Evolutionary conservation across 73 alveolate species (phyloP), one percentile per base, ranked within the genome.

Genomic region (Uronychia setigera): DNA sequence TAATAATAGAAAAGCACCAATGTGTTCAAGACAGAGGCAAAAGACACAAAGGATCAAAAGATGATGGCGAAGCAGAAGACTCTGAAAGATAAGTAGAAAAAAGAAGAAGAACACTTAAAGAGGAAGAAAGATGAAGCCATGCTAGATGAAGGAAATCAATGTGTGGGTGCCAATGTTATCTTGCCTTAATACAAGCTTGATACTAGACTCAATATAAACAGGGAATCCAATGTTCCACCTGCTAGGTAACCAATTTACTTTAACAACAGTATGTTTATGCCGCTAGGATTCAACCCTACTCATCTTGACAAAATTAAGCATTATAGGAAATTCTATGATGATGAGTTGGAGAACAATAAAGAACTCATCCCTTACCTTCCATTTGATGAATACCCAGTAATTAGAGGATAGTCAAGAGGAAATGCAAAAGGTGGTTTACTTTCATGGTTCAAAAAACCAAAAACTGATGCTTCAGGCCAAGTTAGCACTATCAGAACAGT

Each of bases 311-410:
- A 78, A 27, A 29, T 27, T 13, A 96, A 95, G 76, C 99, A 96
- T 87, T 96, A 95, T 91, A 93, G 98, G 91, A 87, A 96, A 60
- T 91, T 79, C 79, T 92, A 85, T 81, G 94, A 91, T 28, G 93
- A 84, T 29, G 97, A 93, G 57, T 90, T 96, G 34, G 99, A 96
- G 86, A 92, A 88, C 60, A 87, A 81, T 26, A 83, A 80, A 60
- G 95, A 91, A 60, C 84, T 92, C 74, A 90, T 83, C 81, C 89
- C 86, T 19, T 31, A 58, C 85, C 57, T 85, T 78, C 80, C 96
- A 33, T 89, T 92, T 76, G 57, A 85, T 60, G n/a, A 31, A 1
- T 91, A 80, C 75, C 83, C 35, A 27, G 25, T 92, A 29, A 84
- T 58, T 25, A 79, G 97, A 77, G 97, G 97, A 11, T 88, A 92